These are phyloP conservation scores for Nematocida displodere DNA, from an alignment of 371 early-diverging fungal species.

Conservation along the genomic window DNA sequence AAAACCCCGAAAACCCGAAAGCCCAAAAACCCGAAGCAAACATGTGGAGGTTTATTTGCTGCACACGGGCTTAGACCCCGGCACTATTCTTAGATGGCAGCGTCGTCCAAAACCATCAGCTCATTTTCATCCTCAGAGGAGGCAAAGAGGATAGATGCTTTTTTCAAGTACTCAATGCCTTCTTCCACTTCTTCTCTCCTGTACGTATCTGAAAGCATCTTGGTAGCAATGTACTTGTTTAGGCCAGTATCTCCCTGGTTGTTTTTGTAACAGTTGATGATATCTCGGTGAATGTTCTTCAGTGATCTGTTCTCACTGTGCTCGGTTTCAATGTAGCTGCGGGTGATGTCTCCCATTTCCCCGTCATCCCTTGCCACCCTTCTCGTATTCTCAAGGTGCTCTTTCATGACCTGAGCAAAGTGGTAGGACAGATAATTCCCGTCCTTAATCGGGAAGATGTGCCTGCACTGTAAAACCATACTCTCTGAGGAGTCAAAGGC, in stretches of 20 bases:
- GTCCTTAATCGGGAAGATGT: neutral
- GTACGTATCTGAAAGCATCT: neutral
- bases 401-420: neutral
- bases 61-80: too few species aligned
- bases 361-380: neutral
- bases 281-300: neutral
- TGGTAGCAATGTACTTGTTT: neutral
- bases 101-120: too few species aligned
- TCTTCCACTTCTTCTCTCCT: too few species aligned
- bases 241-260: neutral
- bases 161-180: too few species aligned
- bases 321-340: neutral
- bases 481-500: neutral
- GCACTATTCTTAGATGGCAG: too few species aligned
- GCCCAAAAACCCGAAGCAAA: too few species aligned
- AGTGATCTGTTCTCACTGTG: neutral
- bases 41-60: too few species aligned
- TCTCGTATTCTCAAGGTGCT: neutral
- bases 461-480: neutral
- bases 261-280: neutral
- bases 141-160: too few species aligned
- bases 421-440: constrained; percentile 42
- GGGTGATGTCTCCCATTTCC: neutral
- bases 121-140: too few species aligned
- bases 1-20: too few species aligned